A percentile compares a stretch with the other conserved stretches of the same genome.
Conservation (phyloP, 2,329 filamentous ascomycete genomes). For the Arthrobotrys conoides region DNA sequence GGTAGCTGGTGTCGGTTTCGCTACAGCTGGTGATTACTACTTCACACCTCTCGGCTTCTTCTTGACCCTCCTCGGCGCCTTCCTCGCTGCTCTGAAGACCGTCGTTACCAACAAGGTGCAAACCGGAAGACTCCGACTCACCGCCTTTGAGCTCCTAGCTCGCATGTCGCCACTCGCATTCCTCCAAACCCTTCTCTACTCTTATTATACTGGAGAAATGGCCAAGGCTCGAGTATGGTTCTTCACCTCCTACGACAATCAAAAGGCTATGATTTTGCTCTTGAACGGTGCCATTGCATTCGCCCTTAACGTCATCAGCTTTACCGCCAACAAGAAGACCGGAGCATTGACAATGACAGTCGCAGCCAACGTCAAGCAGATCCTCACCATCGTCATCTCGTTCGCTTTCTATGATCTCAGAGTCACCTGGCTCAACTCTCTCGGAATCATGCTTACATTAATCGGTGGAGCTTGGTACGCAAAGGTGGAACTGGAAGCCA, state of each 20-base stretch:
- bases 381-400: conserved; percentile 72
- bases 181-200: conserved; percentile 74
- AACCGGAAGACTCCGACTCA: conserved; percentile 74
- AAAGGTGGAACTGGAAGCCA: conserved; percentile 69
- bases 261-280: conserved; percentile 66
- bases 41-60: conserved; percentile 74
- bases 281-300: conserved; percentile 73
- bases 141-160: conserved; percentile 74
- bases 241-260: conserved; percentile 55
- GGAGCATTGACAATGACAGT: conserved; percentile 75
- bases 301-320: conserved; percentile 73
- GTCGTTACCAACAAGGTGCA: conserved; percentile 77
- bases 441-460: conserved; percentile 71
- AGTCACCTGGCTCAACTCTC: conserved; percentile 72
- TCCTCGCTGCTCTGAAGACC: conserved; percentile 74
- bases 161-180: conserved; percentile 77
- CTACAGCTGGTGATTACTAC: conserved; percentile 76
- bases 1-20: conserved; percentile 74
- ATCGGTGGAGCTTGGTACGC: conserved; percentile 73
- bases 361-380: conserved; percentile 74
- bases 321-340: conserved; percentile 73
- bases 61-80: conserved; percentile 72
- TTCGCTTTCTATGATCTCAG: conserved; percentile 72
- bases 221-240: conserved; percentile 63
- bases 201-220: conserved; percentile 77